phyloP scores from a whole-genome alignment of 768 basidiomycete species.

The Pleurotus tuber-regium region DNA sequence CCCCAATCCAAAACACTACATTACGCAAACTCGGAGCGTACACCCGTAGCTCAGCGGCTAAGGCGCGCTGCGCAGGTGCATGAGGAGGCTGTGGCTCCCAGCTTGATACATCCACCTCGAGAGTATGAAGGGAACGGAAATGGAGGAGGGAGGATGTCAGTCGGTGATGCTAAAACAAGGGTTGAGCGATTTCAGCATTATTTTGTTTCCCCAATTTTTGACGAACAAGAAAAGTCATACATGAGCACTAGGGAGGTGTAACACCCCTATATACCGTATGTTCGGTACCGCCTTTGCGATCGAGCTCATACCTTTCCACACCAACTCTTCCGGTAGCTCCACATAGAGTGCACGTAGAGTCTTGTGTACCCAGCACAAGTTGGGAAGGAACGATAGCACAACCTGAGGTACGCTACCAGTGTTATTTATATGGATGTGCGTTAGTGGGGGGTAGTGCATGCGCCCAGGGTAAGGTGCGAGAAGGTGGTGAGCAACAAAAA shows the following conservation, averaged over 20 bases:
- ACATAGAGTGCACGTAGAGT: background rate
- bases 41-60: background rate
- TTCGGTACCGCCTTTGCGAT: background rate
- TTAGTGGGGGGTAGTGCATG: slow-evolving; percentile 1
- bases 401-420: background rate
- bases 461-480: slow-evolving; percentile 1
- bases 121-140: background rate
- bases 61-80: background rate
- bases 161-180: background rate
- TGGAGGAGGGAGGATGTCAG: background rate
- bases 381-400: background rate
- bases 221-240: background rate
- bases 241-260: background rate
- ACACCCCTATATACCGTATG: slow-evolving; percentile 1
- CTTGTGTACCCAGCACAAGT: slow-evolving; percentile 5
- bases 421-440: background rate
- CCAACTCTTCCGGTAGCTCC: background rate
- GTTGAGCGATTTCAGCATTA: background rate
- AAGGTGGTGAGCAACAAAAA: slow-evolving; percentile 2
- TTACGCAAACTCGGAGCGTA: background rate
- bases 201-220: too few species aligned
- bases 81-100: slow-evolving; percentile 2
- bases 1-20: slow-evolving; percentile 2
- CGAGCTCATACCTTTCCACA: background rate
- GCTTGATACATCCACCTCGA: slow-evolving; percentile 1